Base-by-base conservation (phyloP, 139 green algal species). In the Micractinium sp. region DNA sequence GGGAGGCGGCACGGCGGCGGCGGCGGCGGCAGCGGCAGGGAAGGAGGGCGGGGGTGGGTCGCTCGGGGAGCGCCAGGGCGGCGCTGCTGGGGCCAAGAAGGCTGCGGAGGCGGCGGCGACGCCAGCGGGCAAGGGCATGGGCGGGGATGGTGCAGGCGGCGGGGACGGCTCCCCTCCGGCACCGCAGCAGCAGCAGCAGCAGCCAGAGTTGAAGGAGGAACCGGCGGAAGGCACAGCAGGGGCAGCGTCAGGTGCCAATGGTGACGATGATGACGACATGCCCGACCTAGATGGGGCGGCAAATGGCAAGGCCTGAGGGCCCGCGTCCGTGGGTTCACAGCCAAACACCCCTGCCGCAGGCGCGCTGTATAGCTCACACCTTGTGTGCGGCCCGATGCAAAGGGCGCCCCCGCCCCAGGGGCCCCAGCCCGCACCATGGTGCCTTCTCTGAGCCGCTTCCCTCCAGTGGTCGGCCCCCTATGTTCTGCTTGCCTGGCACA, bases 201-300 rank as follows among this genome's bases (percentile, higher is more conserved):
- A 66, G 76, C 85, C 1, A 22, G 12, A 38, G 85, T 0, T 61
- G 85, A 73, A 60, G 73, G 18, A 53, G 47, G 12, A 38, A 19
- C 36, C 53, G 14, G 18, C 63, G 9, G 39, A 5, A 14, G 41
- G 23, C 25, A 41, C 39, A 69, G 39, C 39, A 23, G 80, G 3
- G 56, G 33, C 81, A 25, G 79, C 41, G 14, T 20, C 80, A 73
- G 80, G 31, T 56, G 76, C 22, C 25, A 12, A 67, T 35, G 47
- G 71, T 14, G 86, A 89, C 13, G 39, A 84, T 14, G 86, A 89
- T 25, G 39, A 78, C 12, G 77, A 86, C 39, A 85, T 86, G 77
- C 86, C 77, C 16, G 67, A 82, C 35, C 15, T 87, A 31, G 60
- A 82, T 61, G 77, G 31, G 20, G 71, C 38, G 20, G 38, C 77